phyloP scores from a whole-genome alignment of 2,329 filamentous ascomycete species.

The Botrytis hyacinthi region DNA sequence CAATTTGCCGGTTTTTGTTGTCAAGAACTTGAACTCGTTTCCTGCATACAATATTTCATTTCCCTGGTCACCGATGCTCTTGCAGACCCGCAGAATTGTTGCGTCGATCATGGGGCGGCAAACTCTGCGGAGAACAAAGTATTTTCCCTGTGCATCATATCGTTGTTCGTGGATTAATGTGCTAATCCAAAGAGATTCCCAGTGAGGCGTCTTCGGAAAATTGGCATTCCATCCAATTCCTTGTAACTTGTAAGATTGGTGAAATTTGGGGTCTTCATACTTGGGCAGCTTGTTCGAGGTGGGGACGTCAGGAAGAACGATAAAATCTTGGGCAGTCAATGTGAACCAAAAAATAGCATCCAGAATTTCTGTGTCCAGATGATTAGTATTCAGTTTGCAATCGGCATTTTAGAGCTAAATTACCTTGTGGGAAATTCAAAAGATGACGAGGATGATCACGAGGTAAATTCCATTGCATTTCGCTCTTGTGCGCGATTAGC shows the following conservation, averaged over 20 bases:
- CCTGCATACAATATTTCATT: background rate
- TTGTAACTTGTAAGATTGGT: background rate
- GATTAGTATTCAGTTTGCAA: background rate
- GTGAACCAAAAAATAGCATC: background rate
- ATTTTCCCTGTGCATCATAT: background rate
- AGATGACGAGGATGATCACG: background rate
- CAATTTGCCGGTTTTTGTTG: background rate
- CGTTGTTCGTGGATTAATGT: background rate
- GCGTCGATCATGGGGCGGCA: background rate
- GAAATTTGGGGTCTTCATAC: background rate
- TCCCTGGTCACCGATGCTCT: background rate
- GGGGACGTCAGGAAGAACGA: background rate
- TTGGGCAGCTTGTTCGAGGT: background rate
- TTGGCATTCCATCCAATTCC: background rate
- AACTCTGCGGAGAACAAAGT: background rate
- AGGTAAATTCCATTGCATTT: background rate
- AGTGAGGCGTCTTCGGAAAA: too few relatives aligned
- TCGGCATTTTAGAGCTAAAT: fast-evolving
- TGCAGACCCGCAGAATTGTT: background rate
- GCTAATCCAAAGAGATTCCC: background rate
- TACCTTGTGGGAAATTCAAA: background rate
- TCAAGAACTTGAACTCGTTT: background rate
- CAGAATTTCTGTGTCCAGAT: background rate
- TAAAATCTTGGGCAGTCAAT: background rate
- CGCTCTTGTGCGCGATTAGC: background rate